Evolutionary conservation across 2,329 filamentous ascomycete species (phyloP).

Genomic region (Endoconidiophora polonica): DNA sequence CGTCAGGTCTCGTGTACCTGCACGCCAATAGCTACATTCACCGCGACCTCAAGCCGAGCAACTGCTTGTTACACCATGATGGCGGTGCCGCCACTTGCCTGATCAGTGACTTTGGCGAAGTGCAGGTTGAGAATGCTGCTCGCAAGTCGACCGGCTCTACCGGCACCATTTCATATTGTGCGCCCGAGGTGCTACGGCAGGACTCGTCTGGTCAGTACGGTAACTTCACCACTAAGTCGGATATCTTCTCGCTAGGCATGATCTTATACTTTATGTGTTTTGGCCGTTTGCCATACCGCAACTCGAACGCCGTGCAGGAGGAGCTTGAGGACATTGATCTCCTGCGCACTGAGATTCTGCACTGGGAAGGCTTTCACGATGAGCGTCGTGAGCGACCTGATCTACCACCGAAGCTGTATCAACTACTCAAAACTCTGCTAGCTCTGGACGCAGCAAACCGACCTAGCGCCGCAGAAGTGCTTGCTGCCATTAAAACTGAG

Average conservation of each 20-base stretch:
- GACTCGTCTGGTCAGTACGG: constrained; percentile 56
- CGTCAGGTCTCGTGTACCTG: constrained; percentile 75
- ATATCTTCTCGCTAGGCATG: constrained; percentile 97
- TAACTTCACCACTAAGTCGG: constrained; percentile 93
- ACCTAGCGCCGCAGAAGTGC: constrained; percentile 72
- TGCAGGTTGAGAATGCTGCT: constrained; percentile 65
- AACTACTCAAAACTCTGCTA: constrained; percentile 64
- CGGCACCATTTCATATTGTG: constrained; percentile 93
- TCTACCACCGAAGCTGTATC: constrained; percentile 71
- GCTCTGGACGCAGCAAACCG: constrained; percentile 60
- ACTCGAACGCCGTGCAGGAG: constrained; percentile 72
- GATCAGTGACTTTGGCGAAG: constrained; percentile 96
- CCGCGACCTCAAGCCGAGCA: constrained; percentile 87
- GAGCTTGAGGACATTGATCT: constrained; percentile 82
- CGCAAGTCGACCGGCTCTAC: constrained; percentile 87
- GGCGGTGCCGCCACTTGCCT: constrained; percentile 59
- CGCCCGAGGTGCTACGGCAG: constrained; percentile 71
- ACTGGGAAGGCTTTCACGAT: constrained; percentile 76
- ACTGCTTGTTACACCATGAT: constrained; percentile 73
- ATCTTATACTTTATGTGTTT: constrained; percentile 98
- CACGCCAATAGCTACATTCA: constrained; percentile 90
- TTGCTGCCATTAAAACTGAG: constrained; percentile 60
- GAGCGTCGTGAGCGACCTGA: constrained; percentile 61
- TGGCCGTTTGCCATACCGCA: constrained; percentile 66
- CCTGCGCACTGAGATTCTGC: constrained; percentile 68